phyloP scores from a whole-genome alignment of 495 filamentous ascomycete species.

The Haplographium delicatum region DNA sequence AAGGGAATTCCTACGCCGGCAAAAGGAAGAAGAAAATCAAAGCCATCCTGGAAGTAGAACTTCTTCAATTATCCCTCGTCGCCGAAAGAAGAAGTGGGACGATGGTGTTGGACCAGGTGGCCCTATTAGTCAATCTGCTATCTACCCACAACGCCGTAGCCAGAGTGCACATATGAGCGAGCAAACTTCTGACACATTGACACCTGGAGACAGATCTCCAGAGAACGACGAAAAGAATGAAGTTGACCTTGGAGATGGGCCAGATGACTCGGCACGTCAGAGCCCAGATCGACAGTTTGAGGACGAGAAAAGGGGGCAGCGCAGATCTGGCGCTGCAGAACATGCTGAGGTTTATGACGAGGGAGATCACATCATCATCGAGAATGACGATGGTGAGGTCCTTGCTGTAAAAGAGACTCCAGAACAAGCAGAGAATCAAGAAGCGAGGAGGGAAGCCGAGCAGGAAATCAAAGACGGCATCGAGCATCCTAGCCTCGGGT shows the following conservation, averaged over 20 bases:
- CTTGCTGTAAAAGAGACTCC: constrained; percentile 45
- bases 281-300: constrained; percentile 26
- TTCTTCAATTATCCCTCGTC: constrained; percentile 54
- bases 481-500: constrained; percentile 17
- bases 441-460: constrained; percentile 43
- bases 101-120: constrained; percentile 72
- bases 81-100: constrained; percentile 52
- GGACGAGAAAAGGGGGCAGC: constrained; percentile 30
- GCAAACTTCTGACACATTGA: constrained; percentile 23
- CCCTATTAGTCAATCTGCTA: constrained; percentile 86
- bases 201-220: constrained; percentile 26
- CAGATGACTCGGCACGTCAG: constrained; percentile 23
- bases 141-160: constrained; percentile 61
- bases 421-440: constrained; percentile 55
- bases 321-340: constrained; percentile 21
- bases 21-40: constrained; percentile 66
- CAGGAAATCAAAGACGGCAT: constrained; percentile 35
- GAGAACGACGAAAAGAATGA: constrained; percentile 28
- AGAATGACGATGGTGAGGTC: constrained; percentile 87
- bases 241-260: constrained; percentile 18
- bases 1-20: constrained; percentile 76
- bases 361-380: constrained; percentile 74
- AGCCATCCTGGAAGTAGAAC: constrained; percentile 47
- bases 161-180: constrained; percentile 30
- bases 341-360: constrained; percentile 70